Conservation (phyloP, 169 alveolate genomes). For the Theileria sp. region DNA sequence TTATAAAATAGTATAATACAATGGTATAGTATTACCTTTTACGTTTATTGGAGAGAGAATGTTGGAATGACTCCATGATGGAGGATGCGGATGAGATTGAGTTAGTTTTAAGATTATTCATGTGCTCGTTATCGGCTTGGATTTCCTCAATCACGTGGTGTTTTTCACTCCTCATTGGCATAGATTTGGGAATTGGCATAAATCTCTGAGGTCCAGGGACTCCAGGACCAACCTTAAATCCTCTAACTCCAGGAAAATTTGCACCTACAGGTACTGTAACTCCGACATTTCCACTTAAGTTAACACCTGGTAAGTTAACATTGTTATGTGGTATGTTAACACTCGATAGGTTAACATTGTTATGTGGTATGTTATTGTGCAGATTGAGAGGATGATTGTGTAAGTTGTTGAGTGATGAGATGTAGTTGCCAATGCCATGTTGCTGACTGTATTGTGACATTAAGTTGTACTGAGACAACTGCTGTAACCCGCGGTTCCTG, state of each 20-base stretch:
- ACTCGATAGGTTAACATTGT: no score
- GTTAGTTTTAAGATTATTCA: neutral
- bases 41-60: conserved; percentile 23
- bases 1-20: no score
- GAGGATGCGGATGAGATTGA: conserved; percentile 25
- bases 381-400: neutral
- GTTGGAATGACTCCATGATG: conserved; percentile 43
- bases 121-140: conserved; percentile 20
- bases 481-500: conserved; percentile 18
- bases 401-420: neutral
- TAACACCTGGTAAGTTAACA: no score
- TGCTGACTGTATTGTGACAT: conserved; percentile 3
- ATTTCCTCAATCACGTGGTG: conserved; percentile 39
- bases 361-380: no score
- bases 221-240: no score
- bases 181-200: neutral
- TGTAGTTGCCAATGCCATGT: neutral
- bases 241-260: no score
- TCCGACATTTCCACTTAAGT: no score
- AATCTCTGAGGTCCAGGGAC: neutral
- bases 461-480: conserved; percentile 1
- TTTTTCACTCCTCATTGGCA: conserved; percentile 1
- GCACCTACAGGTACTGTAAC: neutral
- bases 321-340: no score
- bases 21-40: neutral